Percentiles rank a stretch among this genome's conserved stretches.
phyloP scores from a whole-genome alignment of 768 basidiomycete species.

The Mycena maculata region DNA sequence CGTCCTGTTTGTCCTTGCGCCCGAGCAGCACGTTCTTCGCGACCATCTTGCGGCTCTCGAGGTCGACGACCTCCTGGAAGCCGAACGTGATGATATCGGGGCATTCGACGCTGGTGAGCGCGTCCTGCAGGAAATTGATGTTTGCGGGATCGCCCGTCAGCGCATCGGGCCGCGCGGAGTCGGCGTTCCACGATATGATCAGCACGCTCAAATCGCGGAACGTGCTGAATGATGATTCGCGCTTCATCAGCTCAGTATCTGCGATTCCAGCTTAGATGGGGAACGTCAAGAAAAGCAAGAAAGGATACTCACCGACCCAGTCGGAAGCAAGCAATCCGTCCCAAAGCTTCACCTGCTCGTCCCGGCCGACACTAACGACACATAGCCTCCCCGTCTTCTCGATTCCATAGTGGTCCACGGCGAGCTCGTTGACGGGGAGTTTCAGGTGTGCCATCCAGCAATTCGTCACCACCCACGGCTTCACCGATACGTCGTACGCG shows the following conservation, averaged over 20 bases:
- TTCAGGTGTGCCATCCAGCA: constrained; percentile 85
- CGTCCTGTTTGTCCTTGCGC: constrained; percentile 72
- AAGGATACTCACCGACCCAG: constrained; percentile 79
- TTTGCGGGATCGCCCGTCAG: constrained; percentile 78
- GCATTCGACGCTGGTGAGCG: constrained; percentile 73
- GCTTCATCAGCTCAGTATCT: constrained; percentile 83
- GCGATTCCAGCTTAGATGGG: constrained; percentile 10
- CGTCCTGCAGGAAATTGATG: constrained; percentile 81
- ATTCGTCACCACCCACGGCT: constrained; percentile 91
- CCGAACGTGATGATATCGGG: constrained; percentile 95
- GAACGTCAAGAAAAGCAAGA: neutral
- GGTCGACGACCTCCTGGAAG: constrained; percentile 95
- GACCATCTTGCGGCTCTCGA: constrained; percentile 92
- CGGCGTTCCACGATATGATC: constrained; percentile 93
- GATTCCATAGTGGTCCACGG: constrained; percentile 82
- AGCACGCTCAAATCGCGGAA: constrained; percentile 84
- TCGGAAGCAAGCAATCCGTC: constrained; percentile 88
- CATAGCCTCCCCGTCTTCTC: constrained; percentile 72
- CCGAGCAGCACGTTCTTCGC: constrained; percentile 92
- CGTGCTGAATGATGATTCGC: constrained; percentile 80
- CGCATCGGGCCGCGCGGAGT: constrained; percentile 85
- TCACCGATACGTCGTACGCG: constrained; percentile 78
- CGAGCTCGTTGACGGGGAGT: constrained; percentile 70
- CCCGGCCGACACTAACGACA: constrained; percentile 81
- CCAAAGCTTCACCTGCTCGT: constrained; percentile 84